These are phyloP conservation scores for Diutina siamensis DNA, from an alignment of 1,139 yeast genomes.

Conservation along the genomic window DNA sequence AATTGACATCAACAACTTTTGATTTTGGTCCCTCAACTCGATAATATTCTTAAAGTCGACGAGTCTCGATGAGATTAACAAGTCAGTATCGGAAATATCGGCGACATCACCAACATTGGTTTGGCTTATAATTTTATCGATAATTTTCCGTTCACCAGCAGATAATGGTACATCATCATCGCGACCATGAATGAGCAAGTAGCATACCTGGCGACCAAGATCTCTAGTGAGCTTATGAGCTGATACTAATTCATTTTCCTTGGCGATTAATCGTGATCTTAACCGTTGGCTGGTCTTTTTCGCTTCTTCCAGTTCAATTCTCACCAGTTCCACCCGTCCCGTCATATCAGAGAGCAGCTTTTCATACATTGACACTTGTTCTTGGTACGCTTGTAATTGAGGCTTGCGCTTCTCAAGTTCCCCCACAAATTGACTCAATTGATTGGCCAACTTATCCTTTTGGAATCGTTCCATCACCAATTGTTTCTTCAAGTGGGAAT, in stretches of 20 bases:
- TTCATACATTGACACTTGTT: constrained; percentile 37
- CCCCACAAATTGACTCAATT: constrained; percentile 56
- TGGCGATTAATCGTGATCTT: constrained; percentile 23
- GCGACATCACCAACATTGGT: constrained; percentile 18
- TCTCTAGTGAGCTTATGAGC: constrained; percentile 54
- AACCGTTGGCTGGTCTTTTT: constrained; percentile 25
- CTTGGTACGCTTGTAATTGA: constrained; percentile 53
- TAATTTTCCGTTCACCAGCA: constrained; percentile 42
- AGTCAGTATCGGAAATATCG: constrained; percentile 55
- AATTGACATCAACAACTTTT: constrained; percentile 53
- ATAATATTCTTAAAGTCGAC: constrained; percentile 55
- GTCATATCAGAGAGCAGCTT: constrained; percentile 28
- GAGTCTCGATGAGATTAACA: constrained; percentile 58
- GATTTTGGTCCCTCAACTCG: constrained; percentile 66
- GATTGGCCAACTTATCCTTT: constrained; percentile 58
- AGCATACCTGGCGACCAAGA: constrained; percentile 70
- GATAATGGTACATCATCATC: constrained; percentile 45
- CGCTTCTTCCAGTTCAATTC: constrained; percentile 30
- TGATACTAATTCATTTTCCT: constrained; percentile 29
- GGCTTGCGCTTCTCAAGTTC: constrained; percentile 82
- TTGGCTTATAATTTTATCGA: constrained; percentile 31
- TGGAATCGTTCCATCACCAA: constrained; percentile 60
- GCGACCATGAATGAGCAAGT: constrained; percentile 54
- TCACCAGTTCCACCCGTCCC: constrained; percentile 24
- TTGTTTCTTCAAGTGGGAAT: constrained; percentile 52